These are phyloP conservation scores for Actinomortierella wolfii DNA, from an alignment of 371 early-diverging fungal genomes.

Conservation along the genomic window DNA sequence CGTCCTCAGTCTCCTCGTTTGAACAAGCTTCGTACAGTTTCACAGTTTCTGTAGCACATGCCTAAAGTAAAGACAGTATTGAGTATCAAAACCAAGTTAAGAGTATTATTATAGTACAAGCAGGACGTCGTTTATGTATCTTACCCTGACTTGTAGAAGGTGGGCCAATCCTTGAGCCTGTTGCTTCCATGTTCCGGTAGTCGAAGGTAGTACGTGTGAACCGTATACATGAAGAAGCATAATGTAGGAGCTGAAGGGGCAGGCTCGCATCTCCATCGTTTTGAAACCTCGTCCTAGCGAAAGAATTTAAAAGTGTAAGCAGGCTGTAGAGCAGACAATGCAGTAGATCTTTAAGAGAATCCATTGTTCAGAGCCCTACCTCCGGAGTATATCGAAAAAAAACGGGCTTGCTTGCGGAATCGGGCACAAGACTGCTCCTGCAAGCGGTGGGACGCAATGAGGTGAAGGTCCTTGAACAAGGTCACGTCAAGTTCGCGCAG, in stretches of 20 bases:
- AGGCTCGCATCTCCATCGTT: constrained; percentile 13
- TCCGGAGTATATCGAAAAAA: constrained; percentile 9
- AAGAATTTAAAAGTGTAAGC: constrained; percentile 10
- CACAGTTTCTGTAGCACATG: constrained; percentile 10
- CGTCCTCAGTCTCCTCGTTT: constrained; percentile 8
- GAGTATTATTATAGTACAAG: no score
- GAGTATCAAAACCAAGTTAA: background rate
- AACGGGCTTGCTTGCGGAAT: constrained; percentile 5
- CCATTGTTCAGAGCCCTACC: background rate
- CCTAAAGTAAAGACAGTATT: constrained; percentile 4
- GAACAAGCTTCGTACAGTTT: constrained; percentile 13
- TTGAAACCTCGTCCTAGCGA: constrained; percentile 22
- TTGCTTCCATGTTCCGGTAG: constrained; percentile 18
- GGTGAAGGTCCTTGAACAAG: constrained; percentile 27
- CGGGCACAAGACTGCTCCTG: background rate
- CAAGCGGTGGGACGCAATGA: constrained; percentile 22
- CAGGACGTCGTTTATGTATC: background rate
- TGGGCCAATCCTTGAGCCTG: constrained; percentile 22
- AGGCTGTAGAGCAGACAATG: constrained; percentile 7
- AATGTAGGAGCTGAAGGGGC: constrained; percentile 12
- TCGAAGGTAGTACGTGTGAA: constrained; percentile 17
- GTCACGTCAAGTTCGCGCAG: constrained; percentile 22
- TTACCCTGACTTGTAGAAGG: constrained; percentile 23
- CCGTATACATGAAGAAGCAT: constrained; percentile 10
- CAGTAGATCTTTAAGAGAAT: background rate